Evolutionary conservation across 1,284 basidiomycete species (phyloP), one percentile per base, ranked within the genome.

Genomic region (Ceratobasidium sp.): DNA sequence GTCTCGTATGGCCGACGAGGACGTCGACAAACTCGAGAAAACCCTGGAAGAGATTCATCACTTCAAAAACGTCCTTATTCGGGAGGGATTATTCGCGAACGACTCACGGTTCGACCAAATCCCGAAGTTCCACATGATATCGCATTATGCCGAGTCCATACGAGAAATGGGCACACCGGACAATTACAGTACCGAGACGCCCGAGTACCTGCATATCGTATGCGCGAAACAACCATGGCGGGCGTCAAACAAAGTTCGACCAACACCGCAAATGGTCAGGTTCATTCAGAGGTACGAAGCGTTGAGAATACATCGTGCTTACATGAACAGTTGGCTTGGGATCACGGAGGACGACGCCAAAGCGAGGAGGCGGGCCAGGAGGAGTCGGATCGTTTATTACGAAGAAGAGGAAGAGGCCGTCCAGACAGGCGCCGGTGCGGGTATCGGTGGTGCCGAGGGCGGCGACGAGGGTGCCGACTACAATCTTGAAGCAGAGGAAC

Each of bases 1-100:
- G 19, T 57, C 71, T 8, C 44, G 34, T 2, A 34, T 71, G 44
- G 43, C 61, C 22, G 54, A 65, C n/a, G 65, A 51, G 25, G 67
- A 70, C 7, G 34, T 81, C 4, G 46, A 67, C 6, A 11, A 62
- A 0, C 62, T 81, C 52, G 65, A 78, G 59, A 65, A 51, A 0
- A n/a, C 73, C 9, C 76, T 81, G 22, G 32, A 52, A 0, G 69
- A 74, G 5, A 79, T 80, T 61, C 78, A 81, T 75, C 4, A 70
- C 8, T 67, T 76, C 34, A 77, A 79, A n/a, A 43, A 76, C 5
- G 64, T 80, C 19, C 79, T 81, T 34, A 51, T 65, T 15, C 34
- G 65, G 5, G 22, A 59, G 57, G 49, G 34, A 29, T 9, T 74
- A 17, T 62, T 62, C 19, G 22, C 51, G 59, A 40, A 25, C 15